phyloP scores from a whole-genome alignment of 805 yeast species.

The Kluyveromyces wickerhamii region DNA sequence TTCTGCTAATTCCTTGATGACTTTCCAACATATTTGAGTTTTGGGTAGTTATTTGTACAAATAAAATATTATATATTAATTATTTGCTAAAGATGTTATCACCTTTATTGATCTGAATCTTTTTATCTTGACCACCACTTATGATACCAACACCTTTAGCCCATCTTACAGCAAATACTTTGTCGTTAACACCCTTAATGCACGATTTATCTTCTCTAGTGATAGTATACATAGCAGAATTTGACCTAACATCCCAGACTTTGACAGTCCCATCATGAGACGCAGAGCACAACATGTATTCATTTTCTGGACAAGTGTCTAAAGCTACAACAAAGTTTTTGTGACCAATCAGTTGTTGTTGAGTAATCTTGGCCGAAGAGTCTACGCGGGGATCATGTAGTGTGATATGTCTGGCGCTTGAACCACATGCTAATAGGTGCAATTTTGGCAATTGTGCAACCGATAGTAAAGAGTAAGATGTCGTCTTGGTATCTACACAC shows the following conservation, averaged over 20 bases:
- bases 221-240: conserved; percentile 71
- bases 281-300: conserved; percentile 77
- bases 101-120: conserved; percentile 70
- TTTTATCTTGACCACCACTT: conserved; percentile 92
- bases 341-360: conserved; percentile 80
- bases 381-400: conserved; percentile 82
- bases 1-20: no score
- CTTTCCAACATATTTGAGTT: no score
- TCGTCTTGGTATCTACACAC: conserved; percentile 79
- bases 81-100: conserved; percentile 27
- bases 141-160: conserved; percentile 68
- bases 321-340: conserved; percentile 81
- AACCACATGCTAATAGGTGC: conserved; percentile 81
- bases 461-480: conserved; percentile 78
- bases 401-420: conserved; percentile 94
- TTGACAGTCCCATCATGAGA: conserved; percentile 96
- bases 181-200: conserved; percentile 39
- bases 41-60: no score
- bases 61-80: not conserved
- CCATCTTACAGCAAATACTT: conserved; percentile 88
- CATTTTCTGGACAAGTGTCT: conserved; percentile 66
- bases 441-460: conserved; percentile 58
- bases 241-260: conserved; percentile 93
- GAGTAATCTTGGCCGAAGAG: conserved; percentile 49
- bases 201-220: conserved; percentile 54